These are phyloP conservation scores for Pseudogymnoascus sp. DNA, from an alignment of 2,329 filamentous ascomycete species.

Conservation along the genomic window DNA sequence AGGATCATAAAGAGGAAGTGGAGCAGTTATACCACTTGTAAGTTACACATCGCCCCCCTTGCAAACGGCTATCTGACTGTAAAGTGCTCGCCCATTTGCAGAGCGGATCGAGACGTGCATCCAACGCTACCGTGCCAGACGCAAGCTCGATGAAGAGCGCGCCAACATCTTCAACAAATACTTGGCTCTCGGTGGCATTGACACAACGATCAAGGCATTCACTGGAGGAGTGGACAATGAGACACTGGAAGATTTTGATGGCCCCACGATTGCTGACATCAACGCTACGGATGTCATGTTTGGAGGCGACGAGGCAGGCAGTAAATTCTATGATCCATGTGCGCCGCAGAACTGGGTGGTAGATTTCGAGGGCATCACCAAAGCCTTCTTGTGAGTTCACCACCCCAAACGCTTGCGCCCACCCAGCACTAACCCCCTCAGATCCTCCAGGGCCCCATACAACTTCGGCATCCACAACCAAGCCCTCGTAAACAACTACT, in stretches of 20 bases:
- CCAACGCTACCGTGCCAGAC: slow-evolving; percentile 67
- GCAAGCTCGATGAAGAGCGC: slow-evolving; percentile 60
- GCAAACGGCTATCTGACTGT: slow-evolving; percentile 18
- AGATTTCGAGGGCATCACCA: slow-evolving; percentile 70
- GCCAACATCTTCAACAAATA: slow-evolving; percentile 67
- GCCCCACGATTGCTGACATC: slow-evolving; percentile 54
- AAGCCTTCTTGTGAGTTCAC: slow-evolving; percentile 63
- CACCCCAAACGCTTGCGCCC: neutral
- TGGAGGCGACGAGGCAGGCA: slow-evolving; percentile 29
- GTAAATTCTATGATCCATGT: slow-evolving; percentile 43
- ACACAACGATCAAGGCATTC: slow-evolving; percentile 53
- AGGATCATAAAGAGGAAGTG: slow-evolving; percentile 56
- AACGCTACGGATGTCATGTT: slow-evolving; percentile 54
- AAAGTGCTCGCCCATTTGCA: slow-evolving; percentile 43
- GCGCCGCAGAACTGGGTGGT: slow-evolving; percentile 57
- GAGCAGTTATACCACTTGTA: slow-evolving; percentile 58
- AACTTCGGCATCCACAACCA: slow-evolving; percentile 47
- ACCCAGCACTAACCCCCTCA: slow-evolving; percentile 22
- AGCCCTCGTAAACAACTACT: slow-evolving; percentile 47
- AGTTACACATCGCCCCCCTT: slow-evolving; percentile 25
- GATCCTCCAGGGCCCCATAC: slow-evolving; percentile 47
- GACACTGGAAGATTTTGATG: slow-evolving; percentile 53
- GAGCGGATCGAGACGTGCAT: slow-evolving; percentile 81
- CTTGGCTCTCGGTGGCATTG: slow-evolving; percentile 73
- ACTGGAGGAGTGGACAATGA: slow-evolving; percentile 47